Conservation (phyloP, 305 asterid genomes). For the Fraxinus angustifolia region DNA sequence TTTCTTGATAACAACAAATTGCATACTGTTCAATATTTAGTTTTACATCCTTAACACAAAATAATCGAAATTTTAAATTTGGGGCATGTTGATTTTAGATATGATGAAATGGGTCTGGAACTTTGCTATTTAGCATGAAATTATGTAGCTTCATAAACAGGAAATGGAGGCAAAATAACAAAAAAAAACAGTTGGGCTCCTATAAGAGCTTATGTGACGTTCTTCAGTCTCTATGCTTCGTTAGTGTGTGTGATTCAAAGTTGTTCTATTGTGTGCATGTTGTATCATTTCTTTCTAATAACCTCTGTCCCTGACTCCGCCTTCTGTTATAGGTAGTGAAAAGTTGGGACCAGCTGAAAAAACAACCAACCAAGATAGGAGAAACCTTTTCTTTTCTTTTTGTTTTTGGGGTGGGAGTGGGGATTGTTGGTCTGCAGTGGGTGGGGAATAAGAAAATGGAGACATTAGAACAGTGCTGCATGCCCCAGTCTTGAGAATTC, state of each 20-base stretch:
- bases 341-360: neutral
- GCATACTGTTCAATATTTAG: neutral
- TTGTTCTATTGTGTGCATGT: neutral
- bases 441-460: neutral
- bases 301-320: neutral
- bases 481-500: neutral
- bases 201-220: neutral
- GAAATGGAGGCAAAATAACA: neutral
- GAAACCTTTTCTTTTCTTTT: neutral
- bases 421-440: neutral
- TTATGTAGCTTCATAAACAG: neutral
- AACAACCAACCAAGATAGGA: neutral
- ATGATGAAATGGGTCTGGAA: neutral
- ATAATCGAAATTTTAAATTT: neutral
- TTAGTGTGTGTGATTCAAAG: neutral
- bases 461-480: neutral
- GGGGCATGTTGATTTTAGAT: neutral
- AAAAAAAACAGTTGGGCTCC: neutral
- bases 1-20: neutral
- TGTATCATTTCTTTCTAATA: neutral
- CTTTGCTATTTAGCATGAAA: neutral
- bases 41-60: conserved; percentile 2
- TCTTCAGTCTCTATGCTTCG: neutral
- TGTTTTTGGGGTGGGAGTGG: neutral
- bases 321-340: neutral